These are phyloP conservation scores for Rhododendron williamsianum DNA, from an alignment of 148 eudicot species.

Conservation along the genomic window DNA sequence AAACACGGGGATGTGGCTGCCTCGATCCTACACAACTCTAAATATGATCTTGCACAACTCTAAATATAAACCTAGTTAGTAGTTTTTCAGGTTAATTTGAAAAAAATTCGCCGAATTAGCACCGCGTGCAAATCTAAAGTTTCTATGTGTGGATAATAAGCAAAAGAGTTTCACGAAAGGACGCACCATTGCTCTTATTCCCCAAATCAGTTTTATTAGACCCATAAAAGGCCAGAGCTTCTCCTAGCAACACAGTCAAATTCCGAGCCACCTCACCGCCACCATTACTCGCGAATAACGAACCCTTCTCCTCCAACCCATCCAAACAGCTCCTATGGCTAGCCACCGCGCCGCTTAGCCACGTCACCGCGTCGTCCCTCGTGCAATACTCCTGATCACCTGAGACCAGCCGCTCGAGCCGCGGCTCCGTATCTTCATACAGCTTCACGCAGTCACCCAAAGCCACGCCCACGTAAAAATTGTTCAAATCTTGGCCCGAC, in stretches of 20 bases:
- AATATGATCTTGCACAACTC: too few species aligned
- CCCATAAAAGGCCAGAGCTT: constrained; percentile 28
- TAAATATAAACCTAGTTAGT: not conserved
- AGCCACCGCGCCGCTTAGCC: constrained; percentile 61
- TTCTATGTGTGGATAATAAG: not conserved
- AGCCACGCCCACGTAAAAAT: constrained; percentile 13
- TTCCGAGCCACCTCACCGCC: constrained; percentile 11
- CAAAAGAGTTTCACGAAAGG: not conserved
- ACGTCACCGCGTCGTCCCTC: constrained; percentile 45
- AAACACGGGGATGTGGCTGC: too few species aligned
- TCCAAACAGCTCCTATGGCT: constrained; percentile 67
- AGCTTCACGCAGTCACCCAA: constrained; percentile 52
- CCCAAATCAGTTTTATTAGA: not conserved
- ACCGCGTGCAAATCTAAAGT: not conserved
- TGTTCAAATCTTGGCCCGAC: not conserved
- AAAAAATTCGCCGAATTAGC: not conserved
- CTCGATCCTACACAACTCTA: too few species aligned
- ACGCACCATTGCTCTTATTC: constrained; percentile 8
- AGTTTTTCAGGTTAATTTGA: not conserved
- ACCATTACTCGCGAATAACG: not conserved
- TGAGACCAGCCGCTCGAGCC: constrained; percentile 29
- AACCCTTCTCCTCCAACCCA: constrained; percentile 48
- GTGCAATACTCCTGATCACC: constrained; percentile 4
- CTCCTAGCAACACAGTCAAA: constrained; percentile 19
- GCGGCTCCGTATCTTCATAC: constrained; percentile 44